A percentile compares a stretch with the other conserved stretches of the same genome.
These are phyloP conservation scores for Fusarium veterinarium DNA, from an alignment of 2,329 filamentous ascomycete genomes.

Conservation along the genomic window DNA sequence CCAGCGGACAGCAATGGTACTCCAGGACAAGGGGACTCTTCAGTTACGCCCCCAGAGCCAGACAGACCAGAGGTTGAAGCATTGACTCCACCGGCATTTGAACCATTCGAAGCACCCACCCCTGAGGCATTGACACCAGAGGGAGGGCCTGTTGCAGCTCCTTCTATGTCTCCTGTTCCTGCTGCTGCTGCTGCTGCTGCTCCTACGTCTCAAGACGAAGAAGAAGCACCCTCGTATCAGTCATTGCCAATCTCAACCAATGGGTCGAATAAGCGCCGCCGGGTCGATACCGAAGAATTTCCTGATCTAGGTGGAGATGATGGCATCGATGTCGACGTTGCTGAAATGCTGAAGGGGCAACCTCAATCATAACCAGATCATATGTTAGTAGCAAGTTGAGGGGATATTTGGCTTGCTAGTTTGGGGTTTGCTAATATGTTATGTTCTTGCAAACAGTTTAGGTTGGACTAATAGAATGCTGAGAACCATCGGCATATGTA, in stretches of 20 bases:
- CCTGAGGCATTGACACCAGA: slow-evolving; percentile 34
- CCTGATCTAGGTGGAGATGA: slow-evolving; percentile 66
- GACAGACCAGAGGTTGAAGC: slow-evolving; percentile 86
- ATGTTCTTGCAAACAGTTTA: background rate
- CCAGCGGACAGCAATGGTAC: slow-evolving; percentile 65
- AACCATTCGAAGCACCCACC: slow-evolving; percentile 36
- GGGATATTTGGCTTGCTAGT: background rate
- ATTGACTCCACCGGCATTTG: slow-evolving; percentile 76
- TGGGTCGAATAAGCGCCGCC: slow-evolving; percentile 67
- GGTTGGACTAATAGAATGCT: background rate
- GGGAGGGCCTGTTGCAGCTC: slow-evolving; percentile 40
- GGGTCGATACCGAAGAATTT: slow-evolving; percentile 64
- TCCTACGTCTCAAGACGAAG: slow-evolving; percentile 45
- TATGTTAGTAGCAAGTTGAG: background rate
- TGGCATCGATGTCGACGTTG: slow-evolving; percentile 67
- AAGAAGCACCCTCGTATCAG: slow-evolving; percentile 61
- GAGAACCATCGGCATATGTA: background rate
- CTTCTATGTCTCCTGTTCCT: slow-evolving; percentile 7
- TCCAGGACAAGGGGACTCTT: slow-evolving; percentile 58
- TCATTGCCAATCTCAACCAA: slow-evolving; percentile 62
- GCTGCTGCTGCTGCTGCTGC: background rate
- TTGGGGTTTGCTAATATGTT: background rate
- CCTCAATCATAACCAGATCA: slow-evolving; percentile 19
- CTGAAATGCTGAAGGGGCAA: slow-evolving; percentile 59
- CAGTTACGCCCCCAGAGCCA: slow-evolving; percentile 66